A percentile compares a stretch with the other conserved stretches of the same genome.
Evolutionary conservation across 1,139 yeast species (phyloP).

Genomic region (Scheffersomyces lignicola): DNA sequence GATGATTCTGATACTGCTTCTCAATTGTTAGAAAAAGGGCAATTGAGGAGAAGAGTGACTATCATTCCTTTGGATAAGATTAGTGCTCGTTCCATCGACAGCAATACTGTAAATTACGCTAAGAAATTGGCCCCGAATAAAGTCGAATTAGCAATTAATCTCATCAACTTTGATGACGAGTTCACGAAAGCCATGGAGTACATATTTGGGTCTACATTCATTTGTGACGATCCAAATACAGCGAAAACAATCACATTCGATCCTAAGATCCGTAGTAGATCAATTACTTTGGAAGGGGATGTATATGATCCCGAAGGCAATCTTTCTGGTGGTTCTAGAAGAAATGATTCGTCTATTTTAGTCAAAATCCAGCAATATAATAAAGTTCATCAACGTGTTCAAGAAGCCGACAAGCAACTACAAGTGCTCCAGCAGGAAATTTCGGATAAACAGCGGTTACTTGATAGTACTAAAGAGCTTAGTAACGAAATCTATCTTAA

Average conservation of each 20-base stretch:
- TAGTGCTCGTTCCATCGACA: conserved; percentile 51
- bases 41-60: conserved; percentile 79
- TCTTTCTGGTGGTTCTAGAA: conserved; percentile 91
- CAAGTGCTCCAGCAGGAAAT: conserved; percentile 42
- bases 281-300: conserved; percentile 95
- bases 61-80: conserved; percentile 91
- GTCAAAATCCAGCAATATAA: conserved; percentile 70
- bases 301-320: conserved; percentile 96
- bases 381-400: conserved; percentile 42
- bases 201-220: conserved; percentile 84
- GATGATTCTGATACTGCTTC: conserved; percentile 86
- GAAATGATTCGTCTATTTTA: conserved; percentile 56
- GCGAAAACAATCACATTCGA: conserved; percentile 88
- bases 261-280: conserved; percentile 73
- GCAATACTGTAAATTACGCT: conserved; percentile 53
- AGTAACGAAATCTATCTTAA: conserved; percentile 68
- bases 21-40: conserved; percentile 75
- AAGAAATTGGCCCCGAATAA: conserved; percentile 73
- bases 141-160: conserved; percentile 82
- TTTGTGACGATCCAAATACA: conserved; percentile 83
- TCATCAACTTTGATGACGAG: conserved; percentile 72
- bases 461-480: conserved; percentile 53
- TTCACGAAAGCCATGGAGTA: conserved; percentile 84
- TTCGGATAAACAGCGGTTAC: conserved; percentile 43
- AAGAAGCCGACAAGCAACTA: conserved; percentile 40